A percentile compares a stretch with the other conserved stretches of the same genome.
Conservation (phyloP, 306 rosid species). For the Prunus salicina region DNA sequence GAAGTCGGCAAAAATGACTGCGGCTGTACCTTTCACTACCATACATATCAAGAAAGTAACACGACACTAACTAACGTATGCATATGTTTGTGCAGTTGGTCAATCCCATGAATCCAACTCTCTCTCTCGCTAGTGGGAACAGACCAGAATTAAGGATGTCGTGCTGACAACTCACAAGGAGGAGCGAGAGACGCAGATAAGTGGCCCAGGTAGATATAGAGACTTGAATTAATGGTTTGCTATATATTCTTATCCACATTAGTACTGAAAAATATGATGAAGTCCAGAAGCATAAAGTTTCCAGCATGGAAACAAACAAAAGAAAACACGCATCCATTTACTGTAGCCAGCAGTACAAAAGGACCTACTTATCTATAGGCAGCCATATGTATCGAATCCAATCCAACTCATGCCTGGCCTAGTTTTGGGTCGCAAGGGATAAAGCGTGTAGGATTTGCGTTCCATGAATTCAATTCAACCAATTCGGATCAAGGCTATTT, state of each 20-base stretch:
- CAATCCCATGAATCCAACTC: background rate
- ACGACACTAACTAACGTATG: background rate
- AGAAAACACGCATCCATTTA: no score
- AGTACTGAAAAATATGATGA: background rate
- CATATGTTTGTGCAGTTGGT: background rate
- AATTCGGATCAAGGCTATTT: no score
- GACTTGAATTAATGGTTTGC: background rate
- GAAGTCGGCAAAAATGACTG: slow-evolving; percentile 12
- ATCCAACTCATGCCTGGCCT: no score
- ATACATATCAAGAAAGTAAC: background rate
- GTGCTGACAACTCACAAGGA: background rate
- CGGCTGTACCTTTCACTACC: background rate
- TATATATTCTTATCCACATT: background rate
- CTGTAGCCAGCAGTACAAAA: no score
- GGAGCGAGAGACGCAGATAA: background rate
- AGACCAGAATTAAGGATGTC: background rate
- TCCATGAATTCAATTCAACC: no score
- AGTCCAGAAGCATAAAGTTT: background rate
- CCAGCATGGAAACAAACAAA: no score
- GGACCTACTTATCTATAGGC: no score
- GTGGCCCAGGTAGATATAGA: no score
- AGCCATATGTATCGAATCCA: no score
- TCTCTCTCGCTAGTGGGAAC: background rate
- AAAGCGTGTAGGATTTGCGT: no score
- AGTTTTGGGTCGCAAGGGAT: no score